Base-by-base conservation (phyloP, 371 early-diverging fungal species). In the Smittium culicis region DNA sequence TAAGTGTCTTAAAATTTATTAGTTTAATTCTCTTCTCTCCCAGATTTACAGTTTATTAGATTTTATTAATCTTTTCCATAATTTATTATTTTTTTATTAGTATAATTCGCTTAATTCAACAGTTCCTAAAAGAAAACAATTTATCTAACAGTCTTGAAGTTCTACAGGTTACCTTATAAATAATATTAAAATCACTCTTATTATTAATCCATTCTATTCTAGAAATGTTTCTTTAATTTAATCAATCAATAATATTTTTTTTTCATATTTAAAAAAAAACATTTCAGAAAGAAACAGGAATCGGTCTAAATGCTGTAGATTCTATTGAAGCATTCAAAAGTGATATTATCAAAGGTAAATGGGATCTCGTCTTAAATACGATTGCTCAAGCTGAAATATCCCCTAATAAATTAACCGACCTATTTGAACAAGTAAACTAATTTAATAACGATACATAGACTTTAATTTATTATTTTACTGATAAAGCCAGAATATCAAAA, bases 111-210 rank as follows among this genome's bases (percentile, higher is more conserved):
- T 82, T 96, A 17, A 83, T 96, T 56, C 82, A 90, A 66, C 96
- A 94, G 76, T 96, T 92, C 69, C 77, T 93, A 35, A 87, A 90
- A 68, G 96, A 94, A 73, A 88, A 92, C 71, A 91, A 89, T 66
- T 78, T 96, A 25, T 80, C 76, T 32, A 77, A 81, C 27, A 81
- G 92, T 0, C 79, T 91, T 14, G 78, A 80, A 0, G 77, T 86
- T 0, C 76, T 96, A 20, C 88, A 88, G 79, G 87, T 80, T 73
- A 5, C 59, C 8, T n/a, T n/a, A n/a, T n/a, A n/a, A n/a, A n/a
- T n/a, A n/a, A n/a, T n/a, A n/a, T n/a, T n/a, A n/a, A n/a, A n/a
- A n/a, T n/a, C n/a, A n/a, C n/a, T n/a, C n/a, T n/a, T n/a, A n/a
- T n/a, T n/a, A n/a, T n/a, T n/a, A n/a, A n/a, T n/a, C n/a, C n/a